Evolutionary conservation across 1,139 yeast genomes (phyloP).

Genomic region (Starmera stellimalicola): DNA sequence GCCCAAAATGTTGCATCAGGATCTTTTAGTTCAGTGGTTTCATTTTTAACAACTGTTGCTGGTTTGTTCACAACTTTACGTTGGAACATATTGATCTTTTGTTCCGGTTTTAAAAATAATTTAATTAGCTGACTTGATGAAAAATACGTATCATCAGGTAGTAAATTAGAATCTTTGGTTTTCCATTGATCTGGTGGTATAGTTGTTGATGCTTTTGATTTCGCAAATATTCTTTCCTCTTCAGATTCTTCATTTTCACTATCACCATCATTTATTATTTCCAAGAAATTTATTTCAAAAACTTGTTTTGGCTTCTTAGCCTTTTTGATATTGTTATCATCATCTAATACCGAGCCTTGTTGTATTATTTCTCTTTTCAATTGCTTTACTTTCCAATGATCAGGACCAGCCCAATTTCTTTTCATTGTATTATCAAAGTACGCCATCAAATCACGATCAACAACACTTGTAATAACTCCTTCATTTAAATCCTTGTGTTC

Average conservation of each 20-base stretch:
- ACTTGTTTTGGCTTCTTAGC: constrained; percentile 25
- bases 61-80: constrained; percentile 8
- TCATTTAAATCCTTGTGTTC: constrained; percentile 16
- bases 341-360: constrained; percentile 14
- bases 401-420: constrained; percentile 84
- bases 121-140: constrained; percentile 59
- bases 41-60: background rate
- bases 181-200: constrained; percentile 35
- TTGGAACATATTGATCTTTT: constrained; percentile 25
- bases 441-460: constrained; percentile 64
- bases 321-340: constrained; percentile 8
- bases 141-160: constrained; percentile 74
- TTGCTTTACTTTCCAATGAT: constrained; percentile 80
- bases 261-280: no score
- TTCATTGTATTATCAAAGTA: constrained; percentile 67
- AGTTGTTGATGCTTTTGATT: constrained; percentile 30
- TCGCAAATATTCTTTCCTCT: constrained; percentile 40
- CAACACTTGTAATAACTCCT: constrained; percentile 25
- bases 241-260: constrained; percentile 28
- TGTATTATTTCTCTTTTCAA: constrained; percentile 28
- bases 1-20: constrained; percentile 78
- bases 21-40: constrained; percentile 9
- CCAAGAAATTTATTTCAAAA: constrained; percentile 41
- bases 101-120: constrained; percentile 60
- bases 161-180: constrained; percentile 32